Evolutionary conservation across 2,329 filamentous ascomycete genomes (phyloP), one percentile per base, ranked within the genome.

Genomic region (Zasmidium cellare): DNA sequence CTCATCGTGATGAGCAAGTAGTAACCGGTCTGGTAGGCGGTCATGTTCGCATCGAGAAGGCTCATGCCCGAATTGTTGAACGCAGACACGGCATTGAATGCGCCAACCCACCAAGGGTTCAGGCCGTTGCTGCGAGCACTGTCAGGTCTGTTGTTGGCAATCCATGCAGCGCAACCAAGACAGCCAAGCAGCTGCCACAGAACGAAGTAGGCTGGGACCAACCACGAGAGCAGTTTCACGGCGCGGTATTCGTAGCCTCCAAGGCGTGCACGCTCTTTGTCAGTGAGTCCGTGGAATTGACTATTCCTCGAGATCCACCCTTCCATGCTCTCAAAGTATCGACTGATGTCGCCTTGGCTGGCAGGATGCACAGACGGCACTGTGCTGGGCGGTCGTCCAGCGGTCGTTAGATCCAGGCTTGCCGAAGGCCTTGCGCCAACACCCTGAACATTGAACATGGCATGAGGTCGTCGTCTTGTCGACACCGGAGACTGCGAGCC

Each of bases 41-140:
- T 76, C 76, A 90, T 86, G 66, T 87, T 88, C 44, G 82, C 80
- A 68, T 89, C 86, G 12, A 89, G 74, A 35, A 89, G 76, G 19
- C 82, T 83, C 85, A 90, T 87, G 44, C 87, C 86, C n/a, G 81
- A 85, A 64, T 89, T 89, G 72, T 88, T 88, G 72, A 89, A 90
- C 0, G 86, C 87, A 18, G 84, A 87, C 3, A 85, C 81, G 1
- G 84, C 84, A 60, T 87, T 86, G 74, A 89, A 90, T 46, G 85
- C 80, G 44, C 87, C 87, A 2, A 85, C 76, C 86, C 87, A 89
- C 84, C 84, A 88, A 31, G 87, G 83, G 57, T 85, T 83, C 54
- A 87, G 78, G 12, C 81, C 84, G 68, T 89, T 87, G 3, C 69
- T 72, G 1, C 73, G 67, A 0, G 84, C 78, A 3, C 78, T 74